Percentiles rank a stretch among this genome's conserved stretches.
phyloP scores from a whole-genome alignment of 371 early-diverging fungal species.

The Synchytrium microbalum region DNA sequence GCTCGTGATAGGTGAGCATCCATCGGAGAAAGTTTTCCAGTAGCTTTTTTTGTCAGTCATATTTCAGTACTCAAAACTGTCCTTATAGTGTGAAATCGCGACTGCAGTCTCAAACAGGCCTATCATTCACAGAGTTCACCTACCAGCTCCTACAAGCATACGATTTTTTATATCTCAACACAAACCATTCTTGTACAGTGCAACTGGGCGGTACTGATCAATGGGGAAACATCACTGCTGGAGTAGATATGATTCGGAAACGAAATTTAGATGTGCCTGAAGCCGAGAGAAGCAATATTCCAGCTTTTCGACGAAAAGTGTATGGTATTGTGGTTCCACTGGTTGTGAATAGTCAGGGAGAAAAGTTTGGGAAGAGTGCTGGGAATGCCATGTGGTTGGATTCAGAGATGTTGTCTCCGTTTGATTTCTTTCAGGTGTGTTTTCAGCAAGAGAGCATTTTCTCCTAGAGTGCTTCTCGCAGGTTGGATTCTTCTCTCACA shows the following conservation, averaged over 20 bases:
- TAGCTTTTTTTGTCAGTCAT: not conserved
- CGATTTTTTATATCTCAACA: constrained; percentile 81
- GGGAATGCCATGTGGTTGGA: constrained; percentile 95
- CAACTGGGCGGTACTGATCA: constrained; percentile 95
- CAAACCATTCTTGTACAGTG: constrained; percentile 45
- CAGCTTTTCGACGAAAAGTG: too few relatives aligned
- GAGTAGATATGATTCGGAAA: constrained; percentile 81
- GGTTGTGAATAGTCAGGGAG: constrained; percentile 75
- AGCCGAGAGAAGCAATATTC: not conserved
- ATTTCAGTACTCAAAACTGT: not conserved
- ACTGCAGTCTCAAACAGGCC: constrained; percentile 71
- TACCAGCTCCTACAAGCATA: constrained; percentile 93
- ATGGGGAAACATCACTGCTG: constrained; percentile 95
- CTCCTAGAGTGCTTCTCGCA: not conserved
- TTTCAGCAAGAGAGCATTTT: not conserved
- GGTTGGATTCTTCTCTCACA: constrained; percentile 6
- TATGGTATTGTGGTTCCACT: constrained; percentile 87
- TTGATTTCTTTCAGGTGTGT: constrained; percentile 83
- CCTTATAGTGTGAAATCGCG: constrained; percentile 40
- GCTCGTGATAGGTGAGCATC: constrained; percentile 64
- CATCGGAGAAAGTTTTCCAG: constrained; percentile 1
- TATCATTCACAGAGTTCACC: constrained; percentile 91
- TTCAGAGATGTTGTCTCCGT: constrained; percentile 63
- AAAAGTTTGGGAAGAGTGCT: constrained; percentile 93
- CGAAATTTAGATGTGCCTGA: constrained; percentile 15